phyloP scores from a whole-genome alignment of 2,329 filamentous ascomycete genomes.

The Grosmannia serpens region DNA sequence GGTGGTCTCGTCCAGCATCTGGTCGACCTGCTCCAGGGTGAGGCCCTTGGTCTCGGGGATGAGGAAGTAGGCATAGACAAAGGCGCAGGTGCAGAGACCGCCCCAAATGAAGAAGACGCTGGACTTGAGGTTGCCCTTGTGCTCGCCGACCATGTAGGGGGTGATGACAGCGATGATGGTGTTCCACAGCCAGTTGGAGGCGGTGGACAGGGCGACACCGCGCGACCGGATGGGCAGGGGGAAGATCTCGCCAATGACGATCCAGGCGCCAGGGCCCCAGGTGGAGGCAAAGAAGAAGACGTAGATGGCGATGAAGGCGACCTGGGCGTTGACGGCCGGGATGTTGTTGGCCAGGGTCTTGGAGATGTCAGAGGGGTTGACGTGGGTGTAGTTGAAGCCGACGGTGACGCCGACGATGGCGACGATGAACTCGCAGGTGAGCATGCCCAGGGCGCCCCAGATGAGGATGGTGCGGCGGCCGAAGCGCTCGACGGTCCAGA shows the following conservation, averaged over 20 bases:
- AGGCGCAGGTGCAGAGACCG: slow-evolving; percentile 46
- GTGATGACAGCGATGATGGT: slow-evolving; percentile 30
- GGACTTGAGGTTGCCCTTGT: slow-evolving; percentile 53
- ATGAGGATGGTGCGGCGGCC: slow-evolving; percentile 74
- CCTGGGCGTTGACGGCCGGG: slow-evolving; percentile 54
- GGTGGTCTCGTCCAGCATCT: slow-evolving; percentile 80
- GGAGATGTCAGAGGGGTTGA: slow-evolving; percentile 29
- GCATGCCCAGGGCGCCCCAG: slow-evolving; percentile 69
- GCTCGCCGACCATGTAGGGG: slow-evolving; percentile 54
- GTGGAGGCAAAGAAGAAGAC: slow-evolving; percentile 88
- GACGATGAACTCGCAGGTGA: slow-evolving; percentile 77
- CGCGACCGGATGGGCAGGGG: slow-evolving; percentile 79
- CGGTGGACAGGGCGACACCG: slow-evolving; percentile 76
- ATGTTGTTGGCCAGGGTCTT: slow-evolving; percentile 38
- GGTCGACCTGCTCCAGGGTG: slow-evolving; percentile 68
- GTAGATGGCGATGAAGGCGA: slow-evolving; percentile 83
- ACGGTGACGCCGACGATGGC: slow-evolving; percentile 60
- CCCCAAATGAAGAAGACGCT: slow-evolving; percentile 71
- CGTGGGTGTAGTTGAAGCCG: slow-evolving; percentile 38
- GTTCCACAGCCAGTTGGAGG: slow-evolving; percentile 90
- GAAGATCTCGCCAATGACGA: slow-evolving; percentile 83
- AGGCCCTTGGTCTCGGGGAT: slow-evolving; percentile 66
- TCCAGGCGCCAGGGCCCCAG: slow-evolving; percentile 75
- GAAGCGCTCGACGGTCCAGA: slow-evolving; percentile 73
- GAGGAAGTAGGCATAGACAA: slow-evolving; percentile 61